Evolutionary conservation across 306 rosid species (phyloP).

Genomic region (Psophocarpus tetragonolobus): DNA sequence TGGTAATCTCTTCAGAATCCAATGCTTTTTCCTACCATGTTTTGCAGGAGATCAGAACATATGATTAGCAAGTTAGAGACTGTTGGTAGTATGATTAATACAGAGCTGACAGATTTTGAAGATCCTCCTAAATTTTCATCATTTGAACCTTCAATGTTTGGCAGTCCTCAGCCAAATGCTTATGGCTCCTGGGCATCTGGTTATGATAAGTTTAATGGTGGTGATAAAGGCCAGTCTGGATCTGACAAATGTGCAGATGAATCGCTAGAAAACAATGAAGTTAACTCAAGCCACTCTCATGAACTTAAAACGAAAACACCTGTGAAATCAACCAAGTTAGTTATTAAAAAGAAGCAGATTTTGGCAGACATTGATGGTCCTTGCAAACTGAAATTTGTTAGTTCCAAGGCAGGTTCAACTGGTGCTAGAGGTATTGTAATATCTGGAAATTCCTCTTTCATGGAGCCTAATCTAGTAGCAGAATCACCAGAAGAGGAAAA

Average conservation of each 20-base stretch:
- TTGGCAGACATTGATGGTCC: conserved; percentile 37
- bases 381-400: conserved; percentile 45
- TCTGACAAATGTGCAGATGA: conserved; percentile 38
- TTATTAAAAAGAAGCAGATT: conserved; percentile 52
- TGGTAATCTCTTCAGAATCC: conserved; percentile 22
- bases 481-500: conserved; percentile 44
- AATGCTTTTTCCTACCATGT: conserved; percentile 23
- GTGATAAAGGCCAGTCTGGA: conserved; percentile 34
- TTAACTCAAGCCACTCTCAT: conserved; percentile 29
- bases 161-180: conserved; percentile 30
- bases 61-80: conserved; percentile 33
- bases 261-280: conserved; percentile 39
- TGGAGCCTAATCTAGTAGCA: conserved; percentile 31
- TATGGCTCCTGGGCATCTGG: conserved; percentile 35
- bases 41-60: conserved; percentile 52
- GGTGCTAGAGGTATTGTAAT: conserved; percentile 44
- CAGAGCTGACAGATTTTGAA: conserved; percentile 39
- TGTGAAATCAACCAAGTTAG: conserved; percentile 46
- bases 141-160: conserved; percentile 32
- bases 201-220: conserved; percentile 35
- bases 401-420: conserved; percentile 34
- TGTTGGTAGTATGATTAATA: conserved; percentile 24
- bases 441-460: conserved; percentile 39
- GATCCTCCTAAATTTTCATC: conserved; percentile 37
- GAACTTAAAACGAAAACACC: conserved; percentile 58